Evolutionary conservation across 2,329 filamentous ascomycete species (phyloP).

Genomic region (Colletotrichum orchidophilum): DNA sequence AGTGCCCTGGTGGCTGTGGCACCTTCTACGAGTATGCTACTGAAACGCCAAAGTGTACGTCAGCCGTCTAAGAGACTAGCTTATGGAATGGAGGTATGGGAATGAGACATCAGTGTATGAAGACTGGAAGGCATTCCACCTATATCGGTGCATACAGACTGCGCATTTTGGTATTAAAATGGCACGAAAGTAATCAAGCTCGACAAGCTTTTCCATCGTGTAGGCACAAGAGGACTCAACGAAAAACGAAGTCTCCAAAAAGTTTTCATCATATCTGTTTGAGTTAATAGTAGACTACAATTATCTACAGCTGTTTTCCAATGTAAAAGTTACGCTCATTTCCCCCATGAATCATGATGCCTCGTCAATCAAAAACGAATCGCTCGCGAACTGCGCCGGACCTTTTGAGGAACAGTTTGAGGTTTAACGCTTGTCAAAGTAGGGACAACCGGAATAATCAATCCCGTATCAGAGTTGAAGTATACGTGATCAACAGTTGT

Average conservation of each 20-base stretch:
- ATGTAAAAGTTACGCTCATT: not conserved
- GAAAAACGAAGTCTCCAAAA: not conserved
- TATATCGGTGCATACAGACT: not conserved
- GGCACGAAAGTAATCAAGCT: not conserved
- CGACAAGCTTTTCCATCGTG: not conserved
- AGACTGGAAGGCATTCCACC: not conserved
- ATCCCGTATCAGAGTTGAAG: slow-evolving; percentile 47
- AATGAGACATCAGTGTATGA: not conserved
- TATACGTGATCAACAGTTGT: slow-evolving; percentile 52
- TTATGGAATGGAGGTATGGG: too few relatives aligned
- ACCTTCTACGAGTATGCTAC: slow-evolving; percentile 24
- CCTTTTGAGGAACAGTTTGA: slow-evolving; percentile 24
- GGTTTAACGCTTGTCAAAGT: slow-evolving; percentile 45
- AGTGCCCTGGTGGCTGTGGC: slow-evolving; percentile 25
- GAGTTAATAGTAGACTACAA: not conserved
- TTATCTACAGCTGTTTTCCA: not conserved
- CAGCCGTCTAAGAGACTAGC: not conserved
- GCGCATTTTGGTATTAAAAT: not conserved
- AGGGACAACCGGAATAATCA: slow-evolving; percentile 49
- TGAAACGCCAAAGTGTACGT: slow-evolving; percentile 6
- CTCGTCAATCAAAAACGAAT: slow-evolving; percentile 13
- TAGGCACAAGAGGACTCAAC: not conserved
- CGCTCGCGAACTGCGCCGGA: slow-evolving; percentile 8
- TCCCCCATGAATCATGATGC: not conserved
- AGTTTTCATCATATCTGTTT: not conserved